A percentile compares a stretch with the other conserved stretches of the same genome.
These are phyloP conservation scores for Cylindrotheca fusiformis DNA, from an alignment of 108 stramenopile genomes.

Conservation along the genomic window DNA sequence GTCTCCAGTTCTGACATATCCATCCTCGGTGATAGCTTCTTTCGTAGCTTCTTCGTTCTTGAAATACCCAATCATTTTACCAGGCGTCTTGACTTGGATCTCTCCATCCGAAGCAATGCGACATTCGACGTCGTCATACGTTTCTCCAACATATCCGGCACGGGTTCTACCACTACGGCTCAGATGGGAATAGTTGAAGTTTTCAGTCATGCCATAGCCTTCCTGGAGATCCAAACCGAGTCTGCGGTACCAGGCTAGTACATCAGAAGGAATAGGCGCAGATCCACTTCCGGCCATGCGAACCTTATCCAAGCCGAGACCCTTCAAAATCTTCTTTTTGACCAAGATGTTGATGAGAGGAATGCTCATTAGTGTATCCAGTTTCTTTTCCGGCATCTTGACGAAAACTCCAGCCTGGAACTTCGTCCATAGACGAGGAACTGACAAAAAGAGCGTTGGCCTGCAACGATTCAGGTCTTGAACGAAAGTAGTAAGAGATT, in stretches of 20 bases:
- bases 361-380: constrained; percentile 56
- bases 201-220: constrained; percentile 86
- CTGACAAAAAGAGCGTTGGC: constrained; percentile 72
- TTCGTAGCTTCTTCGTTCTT: constrained; percentile 83
- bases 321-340: constrained; percentile 71
- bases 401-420: constrained; percentile 74
- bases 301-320: constrained; percentile 60
- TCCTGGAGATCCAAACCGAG: constrained; percentile 73
- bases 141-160: constrained; percentile 70
- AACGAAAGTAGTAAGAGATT: constrained; percentile 63
- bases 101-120: constrained; percentile 75
- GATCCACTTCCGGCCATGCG: constrained; percentile 70
- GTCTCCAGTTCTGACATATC: constrained; percentile 88
- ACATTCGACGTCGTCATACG: constrained; percentile 61
- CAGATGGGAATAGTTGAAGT: constrained; percentile 78
- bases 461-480: constrained; percentile 66
- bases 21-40: constrained; percentile 78
- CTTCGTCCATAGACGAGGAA: constrained; percentile 82
- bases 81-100: constrained; percentile 77
- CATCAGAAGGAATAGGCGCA: constrained; percentile 62
- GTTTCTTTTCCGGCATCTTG: constrained; percentile 63
- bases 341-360: constrained; percentile 58
- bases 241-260: constrained; percentile 62
- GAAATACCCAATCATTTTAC: constrained; percentile 79
- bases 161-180: constrained; percentile 41